Evolutionary conservation across 805 yeast species (phyloP).

Genomic region (Metschnikowia kofuensis): DNA sequence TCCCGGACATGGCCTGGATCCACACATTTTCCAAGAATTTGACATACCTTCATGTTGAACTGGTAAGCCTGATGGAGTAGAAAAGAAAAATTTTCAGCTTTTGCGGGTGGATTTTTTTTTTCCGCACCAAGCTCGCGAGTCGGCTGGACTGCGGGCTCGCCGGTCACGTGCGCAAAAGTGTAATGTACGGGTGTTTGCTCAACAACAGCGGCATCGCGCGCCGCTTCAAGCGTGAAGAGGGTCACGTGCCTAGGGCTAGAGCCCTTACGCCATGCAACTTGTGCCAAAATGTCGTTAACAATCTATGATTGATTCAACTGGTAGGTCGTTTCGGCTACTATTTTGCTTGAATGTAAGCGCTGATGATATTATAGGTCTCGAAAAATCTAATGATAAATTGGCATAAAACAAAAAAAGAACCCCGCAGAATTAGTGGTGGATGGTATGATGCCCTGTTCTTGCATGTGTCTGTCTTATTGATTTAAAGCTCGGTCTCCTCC

Average conservation of each 20-base stretch:
- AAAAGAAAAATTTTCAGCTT: slow-evolving; percentile 22
- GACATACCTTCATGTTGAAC: slow-evolving; percentile 47
- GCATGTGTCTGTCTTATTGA: no score
- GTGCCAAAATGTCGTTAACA: background rate
- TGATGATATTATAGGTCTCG: no score
- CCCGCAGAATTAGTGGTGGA: no score
- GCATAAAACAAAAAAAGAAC: no score
- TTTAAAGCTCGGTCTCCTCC: no score
- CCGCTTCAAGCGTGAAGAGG: background rate
- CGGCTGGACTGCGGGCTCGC: slow-evolving; percentile 5
- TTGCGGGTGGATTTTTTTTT: slow-evolving; percentile 16
- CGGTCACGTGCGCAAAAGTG: background rate
- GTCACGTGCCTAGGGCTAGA: slow-evolving; percentile 18
- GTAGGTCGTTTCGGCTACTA: background rate
- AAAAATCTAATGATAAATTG: no score
- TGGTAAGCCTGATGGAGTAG: slow-evolving; percentile 30
- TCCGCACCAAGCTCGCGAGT: slow-evolving; percentile 9
- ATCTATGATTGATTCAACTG: background rate
- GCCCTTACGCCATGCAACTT: slow-evolving; percentile 8
- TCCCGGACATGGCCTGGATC: background rate
- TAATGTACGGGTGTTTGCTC: background rate
- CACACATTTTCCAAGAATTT: slow-evolving; percentile 1
- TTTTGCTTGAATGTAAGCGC: no score
- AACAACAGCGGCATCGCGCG: no score
- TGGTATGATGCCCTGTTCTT: no score